Conservation (phyloP, 345 rosid genomes). For the Geranium brycei region DNA sequence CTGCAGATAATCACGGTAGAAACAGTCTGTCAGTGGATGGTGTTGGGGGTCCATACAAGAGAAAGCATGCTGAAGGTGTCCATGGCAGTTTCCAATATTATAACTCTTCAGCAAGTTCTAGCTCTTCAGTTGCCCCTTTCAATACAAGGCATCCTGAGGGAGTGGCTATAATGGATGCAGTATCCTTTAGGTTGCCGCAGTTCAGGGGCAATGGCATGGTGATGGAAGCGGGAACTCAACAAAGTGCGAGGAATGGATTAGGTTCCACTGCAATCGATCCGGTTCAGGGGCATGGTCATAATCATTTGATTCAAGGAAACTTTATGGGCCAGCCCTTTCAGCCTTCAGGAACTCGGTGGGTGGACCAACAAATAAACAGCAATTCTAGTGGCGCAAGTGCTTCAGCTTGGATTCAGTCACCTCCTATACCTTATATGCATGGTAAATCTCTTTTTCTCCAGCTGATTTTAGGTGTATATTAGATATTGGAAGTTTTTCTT, state of each 20-base stretch:
- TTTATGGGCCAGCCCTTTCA: conserved; percentile 39
- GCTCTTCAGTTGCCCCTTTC: conserved; percentile 24
- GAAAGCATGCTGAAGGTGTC: conserved; percentile 46
- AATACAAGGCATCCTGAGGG: conserved; percentile 42
- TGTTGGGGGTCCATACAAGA: conserved; percentile 46
- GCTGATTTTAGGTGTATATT: not conserved
- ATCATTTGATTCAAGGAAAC: conserved; percentile 40
- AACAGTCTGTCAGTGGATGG: conserved; percentile 36
- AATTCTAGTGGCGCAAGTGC: conserved; percentile 35
- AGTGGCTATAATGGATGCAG: conserved; percentile 21
- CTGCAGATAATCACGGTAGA: conserved; percentile 43
- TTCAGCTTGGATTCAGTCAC: conserved; percentile 46
- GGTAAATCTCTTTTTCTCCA: conserved; percentile 27
- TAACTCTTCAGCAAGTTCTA: conserved; percentile 37
- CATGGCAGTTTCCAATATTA: conserved; percentile 36
- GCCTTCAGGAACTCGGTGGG: conserved; percentile 31
- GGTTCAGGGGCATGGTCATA: conserved; percentile 32
- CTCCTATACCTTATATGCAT: conserved; percentile 41
- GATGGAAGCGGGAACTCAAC: conserved; percentile 36
- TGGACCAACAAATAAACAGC: conserved; percentile 30
- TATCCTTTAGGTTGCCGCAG: conserved; percentile 29
- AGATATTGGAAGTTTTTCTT: not conserved
- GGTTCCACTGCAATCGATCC: conserved; percentile 45
- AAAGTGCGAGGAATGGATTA: conserved; percentile 49
- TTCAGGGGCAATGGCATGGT: conserved; percentile 29